Conservation (phyloP, 495 filamentous ascomycete genomes). For the Neurospora sp. region DNA sequence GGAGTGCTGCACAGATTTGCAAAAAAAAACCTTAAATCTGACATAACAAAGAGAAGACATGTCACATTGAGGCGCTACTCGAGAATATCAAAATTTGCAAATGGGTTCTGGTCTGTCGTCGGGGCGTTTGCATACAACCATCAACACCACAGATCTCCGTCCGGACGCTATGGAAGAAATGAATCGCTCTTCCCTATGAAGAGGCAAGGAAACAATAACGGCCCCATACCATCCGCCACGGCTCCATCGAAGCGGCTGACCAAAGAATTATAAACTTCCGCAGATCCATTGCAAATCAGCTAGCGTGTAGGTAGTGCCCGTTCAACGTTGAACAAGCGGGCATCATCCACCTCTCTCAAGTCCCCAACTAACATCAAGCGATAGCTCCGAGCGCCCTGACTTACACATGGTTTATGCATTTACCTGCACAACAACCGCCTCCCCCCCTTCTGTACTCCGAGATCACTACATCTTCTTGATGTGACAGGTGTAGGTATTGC, state of each 20-base stretch:
- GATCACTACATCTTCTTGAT: not conserved
- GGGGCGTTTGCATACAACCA: not conserved
- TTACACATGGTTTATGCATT: not conserved
- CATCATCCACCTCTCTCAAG: not conserved
- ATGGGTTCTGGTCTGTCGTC: too few relatives aligned
- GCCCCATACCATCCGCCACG: not conserved
- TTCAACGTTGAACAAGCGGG: not conserved
- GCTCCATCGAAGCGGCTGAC: not conserved
- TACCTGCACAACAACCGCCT: too few relatives aligned
- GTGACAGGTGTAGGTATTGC: not conserved
- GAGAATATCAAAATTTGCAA: too few relatives aligned
- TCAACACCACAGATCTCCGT: not conserved
- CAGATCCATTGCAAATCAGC: not conserved
- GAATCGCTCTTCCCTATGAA: not conserved
- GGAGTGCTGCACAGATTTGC: not conserved
- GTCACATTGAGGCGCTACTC: too few relatives aligned
- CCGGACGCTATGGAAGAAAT: not conserved
- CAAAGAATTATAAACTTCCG: not conserved
- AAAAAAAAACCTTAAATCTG: not conserved
- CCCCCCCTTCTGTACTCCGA: not conserved
- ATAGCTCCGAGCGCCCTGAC: not conserved
- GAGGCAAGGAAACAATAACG: not conserved
- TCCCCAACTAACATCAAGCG: not conserved
- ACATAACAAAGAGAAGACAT: too few relatives aligned
- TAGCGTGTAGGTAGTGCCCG: not conserved